Evolutionary conservation across 345 rosid genomes (phyloP).

Genomic region (Dovyalis caffra): DNA sequence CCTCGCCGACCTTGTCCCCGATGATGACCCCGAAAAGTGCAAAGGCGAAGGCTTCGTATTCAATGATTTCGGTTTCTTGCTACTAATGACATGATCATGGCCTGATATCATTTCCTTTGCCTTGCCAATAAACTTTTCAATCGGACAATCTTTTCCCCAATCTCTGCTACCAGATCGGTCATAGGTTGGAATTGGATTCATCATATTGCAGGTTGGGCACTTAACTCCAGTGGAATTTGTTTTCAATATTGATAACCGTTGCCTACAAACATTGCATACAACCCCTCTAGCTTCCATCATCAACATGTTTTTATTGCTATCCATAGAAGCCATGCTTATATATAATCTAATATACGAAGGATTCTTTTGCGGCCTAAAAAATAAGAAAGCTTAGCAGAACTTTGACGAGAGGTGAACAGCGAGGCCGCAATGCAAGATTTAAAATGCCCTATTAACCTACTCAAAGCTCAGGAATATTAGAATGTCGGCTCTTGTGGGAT

Average conservation of each 20-base stretch:
- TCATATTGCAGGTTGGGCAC: constrained; percentile 7
- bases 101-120: background rate
- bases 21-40: background rate
- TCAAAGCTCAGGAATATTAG: too few species aligned
- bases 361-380: too few species aligned
- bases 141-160: background rate
- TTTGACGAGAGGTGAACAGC: too few species aligned
- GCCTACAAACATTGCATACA: constrained; percentile 8
- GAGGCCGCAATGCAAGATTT: too few species aligned
- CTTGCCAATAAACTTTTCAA: background rate
- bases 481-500: too few species aligned
- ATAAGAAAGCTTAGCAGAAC: too few species aligned
- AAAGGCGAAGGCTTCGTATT: constrained; percentile 5
- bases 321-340: background rate
- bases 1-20: background rate
- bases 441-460: too few species aligned
- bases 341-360: too few species aligned
- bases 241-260: background rate
- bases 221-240: background rate
- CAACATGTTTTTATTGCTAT: background rate
- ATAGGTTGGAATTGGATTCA: background rate
- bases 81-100: background rate
- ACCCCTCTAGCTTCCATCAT: background rate
- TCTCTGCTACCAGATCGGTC: background rate
- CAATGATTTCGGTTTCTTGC: background rate